Evolutionary conservation across 306 rosid genomes (phyloP).

Genomic region (Potentilla sterilis): DNA sequence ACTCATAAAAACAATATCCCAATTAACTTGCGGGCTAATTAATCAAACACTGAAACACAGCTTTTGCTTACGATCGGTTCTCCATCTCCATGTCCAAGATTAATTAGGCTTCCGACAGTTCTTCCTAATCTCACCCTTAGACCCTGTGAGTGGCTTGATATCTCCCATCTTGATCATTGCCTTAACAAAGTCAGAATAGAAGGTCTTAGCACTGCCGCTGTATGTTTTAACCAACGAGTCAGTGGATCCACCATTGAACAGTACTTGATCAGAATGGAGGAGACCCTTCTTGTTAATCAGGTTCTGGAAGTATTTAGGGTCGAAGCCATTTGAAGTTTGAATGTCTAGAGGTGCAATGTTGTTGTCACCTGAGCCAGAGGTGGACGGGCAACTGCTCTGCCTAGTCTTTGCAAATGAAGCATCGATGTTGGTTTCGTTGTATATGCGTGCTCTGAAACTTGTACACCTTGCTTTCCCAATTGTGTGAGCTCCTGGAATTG

Average conservation of each 20-base stretch:
- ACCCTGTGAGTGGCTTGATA: conserved; percentile 62
- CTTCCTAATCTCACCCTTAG: conserved; percentile 69
- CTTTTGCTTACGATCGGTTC: background rate
- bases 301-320: conserved; percentile 60
- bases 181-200: conserved; percentile 45
- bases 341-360: conserved; percentile 53
- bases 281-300: conserved; percentile 58
- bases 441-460: conserved; percentile 47
- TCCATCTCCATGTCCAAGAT: background rate
- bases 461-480: conserved; percentile 70
- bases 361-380: conserved; percentile 47
- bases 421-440: conserved; percentile 57
- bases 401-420: conserved; percentile 47
- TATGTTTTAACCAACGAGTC: conserved; percentile 57
- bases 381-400: conserved; percentile 44
- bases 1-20: background rate
- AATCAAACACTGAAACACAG: background rate
- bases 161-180: conserved; percentile 87
- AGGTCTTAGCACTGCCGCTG: conserved; percentile 30
- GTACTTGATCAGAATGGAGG: conserved; percentile 66
- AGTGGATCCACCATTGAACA: conserved; percentile 67
- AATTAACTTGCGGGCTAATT: background rate
- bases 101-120: conserved; percentile 51
- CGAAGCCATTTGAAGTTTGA: conserved; percentile 49
- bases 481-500: conserved; percentile 61